Conservation (phyloP, 306 rosid species). For the Acacia confusa region DNA sequence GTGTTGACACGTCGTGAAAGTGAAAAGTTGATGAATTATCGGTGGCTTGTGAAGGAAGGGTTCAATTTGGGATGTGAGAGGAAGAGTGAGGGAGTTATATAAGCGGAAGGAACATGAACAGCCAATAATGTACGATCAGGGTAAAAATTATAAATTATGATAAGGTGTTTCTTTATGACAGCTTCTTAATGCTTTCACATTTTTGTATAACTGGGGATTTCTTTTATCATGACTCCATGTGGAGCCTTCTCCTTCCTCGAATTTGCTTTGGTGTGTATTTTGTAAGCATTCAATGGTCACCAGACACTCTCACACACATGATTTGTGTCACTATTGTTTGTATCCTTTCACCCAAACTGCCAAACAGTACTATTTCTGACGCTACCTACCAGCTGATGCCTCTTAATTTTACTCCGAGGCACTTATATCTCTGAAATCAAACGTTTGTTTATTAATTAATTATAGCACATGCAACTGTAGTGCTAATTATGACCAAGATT, state of each 20-base stretch:
- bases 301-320: not conserved
- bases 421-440: not conserved
- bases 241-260: conserved; percentile 52
- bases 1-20: not conserved
- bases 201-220: not conserved
- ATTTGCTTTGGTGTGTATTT: conserved; percentile 40
- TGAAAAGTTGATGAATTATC: not conserved
- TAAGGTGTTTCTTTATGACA: conserved; percentile 1
- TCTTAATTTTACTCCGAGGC: not conserved
- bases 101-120: conserved; percentile 11
- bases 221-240: conserved; percentile 12
- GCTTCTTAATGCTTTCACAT: conserved; percentile 20
- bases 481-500: not conserved
- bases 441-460: not conserved
- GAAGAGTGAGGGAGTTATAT: conserved; percentile 23
- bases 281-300: conserved; percentile 3
- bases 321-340: not conserved
- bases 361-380: not conserved
- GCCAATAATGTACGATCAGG: not conserved
- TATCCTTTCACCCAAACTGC: not conserved
- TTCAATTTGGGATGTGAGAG: conserved; percentile 2
- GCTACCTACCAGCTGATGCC: not conserved
- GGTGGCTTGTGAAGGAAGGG: conserved; percentile 27
- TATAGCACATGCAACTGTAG: not conserved
- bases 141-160: not conserved